Conservation (phyloP, 176 grass and related monocot species). For the Musa schizocarpa region DNA sequence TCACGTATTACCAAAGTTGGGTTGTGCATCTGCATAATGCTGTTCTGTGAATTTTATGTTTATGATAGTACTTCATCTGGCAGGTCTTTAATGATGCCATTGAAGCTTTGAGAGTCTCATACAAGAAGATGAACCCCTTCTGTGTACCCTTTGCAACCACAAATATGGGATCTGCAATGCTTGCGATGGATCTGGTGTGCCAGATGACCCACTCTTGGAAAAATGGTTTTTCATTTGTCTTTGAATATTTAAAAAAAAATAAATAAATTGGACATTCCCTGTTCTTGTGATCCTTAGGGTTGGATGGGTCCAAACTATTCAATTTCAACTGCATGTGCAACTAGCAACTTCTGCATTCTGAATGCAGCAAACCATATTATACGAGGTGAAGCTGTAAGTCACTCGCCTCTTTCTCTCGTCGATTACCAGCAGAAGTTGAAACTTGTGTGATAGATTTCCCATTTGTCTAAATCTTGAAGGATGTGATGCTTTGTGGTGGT, state of each 20-base stretch:
- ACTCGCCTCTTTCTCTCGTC: slow-evolving; percentile 4
- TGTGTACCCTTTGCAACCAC: slow-evolving; percentile 99
- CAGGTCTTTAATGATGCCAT: slow-evolving; percentile 99
- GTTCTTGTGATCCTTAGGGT: slow-evolving; percentile 29
- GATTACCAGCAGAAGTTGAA: neutral
- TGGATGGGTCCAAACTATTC: slow-evolving; percentile 99
- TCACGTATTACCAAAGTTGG: neutral
- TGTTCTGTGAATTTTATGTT: slow-evolving; percentile 23
- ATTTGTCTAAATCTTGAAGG: slow-evolving; percentile 33
- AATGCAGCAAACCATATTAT: slow-evolving; percentile 98
- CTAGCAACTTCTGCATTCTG: slow-evolving; percentile 99
- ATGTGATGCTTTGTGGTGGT: slow-evolving; percentile 99
- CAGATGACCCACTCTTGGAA: neutral
- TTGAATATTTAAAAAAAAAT: slow-evolving; percentile 1
- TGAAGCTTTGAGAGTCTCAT: slow-evolving; percentile 94
- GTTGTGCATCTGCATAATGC: neutral
- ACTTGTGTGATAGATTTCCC: slow-evolving; percentile 12
- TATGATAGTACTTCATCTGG: slow-evolving; percentile 11
- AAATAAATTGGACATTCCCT: neutral
- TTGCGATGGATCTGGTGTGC: slow-evolving; percentile 97
- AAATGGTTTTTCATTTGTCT: slow-evolving; percentile 6
- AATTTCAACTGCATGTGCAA: slow-evolving; percentile 98
- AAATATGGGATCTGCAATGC: slow-evolving; percentile 98
- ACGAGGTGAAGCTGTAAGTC: slow-evolving; percentile 91
- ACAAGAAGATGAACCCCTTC: slow-evolving; percentile 99